Percentiles rank a stretch among this genome's conserved stretches.
These are phyloP conservation scores for Panicum hallii DNA, from an alignment of 202 grass and related monocot genomes.

Conservation along the genomic window DNA sequence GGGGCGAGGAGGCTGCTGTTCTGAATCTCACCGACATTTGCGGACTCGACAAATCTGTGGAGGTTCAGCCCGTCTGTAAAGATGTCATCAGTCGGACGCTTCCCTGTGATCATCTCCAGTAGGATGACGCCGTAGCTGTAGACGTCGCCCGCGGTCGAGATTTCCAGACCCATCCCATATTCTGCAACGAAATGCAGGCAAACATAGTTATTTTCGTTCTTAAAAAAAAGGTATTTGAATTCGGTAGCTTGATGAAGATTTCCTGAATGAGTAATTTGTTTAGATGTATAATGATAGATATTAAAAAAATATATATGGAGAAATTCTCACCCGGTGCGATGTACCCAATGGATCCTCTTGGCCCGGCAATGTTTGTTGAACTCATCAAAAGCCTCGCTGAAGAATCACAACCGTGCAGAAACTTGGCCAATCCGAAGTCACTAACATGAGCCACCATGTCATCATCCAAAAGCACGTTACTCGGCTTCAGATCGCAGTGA, in stretches of 20 bases:
- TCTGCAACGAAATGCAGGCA: neutral
- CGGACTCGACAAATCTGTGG: too few relatives aligned
- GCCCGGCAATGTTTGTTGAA: neutral
- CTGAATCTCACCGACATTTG: too few relatives aligned
- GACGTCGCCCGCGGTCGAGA: neutral
- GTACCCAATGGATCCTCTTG: constrained; percentile 8
- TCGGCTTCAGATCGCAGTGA: constrained; percentile 35
- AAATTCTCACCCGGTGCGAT: constrained; percentile 4
- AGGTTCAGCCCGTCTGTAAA: neutral
- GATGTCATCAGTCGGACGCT: neutral
- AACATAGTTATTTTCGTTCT: too few relatives aligned
- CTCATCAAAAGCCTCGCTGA: neutral
- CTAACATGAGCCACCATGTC: constrained; percentile 1
- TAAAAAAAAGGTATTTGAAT: too few relatives aligned
- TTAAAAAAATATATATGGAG: neutral
- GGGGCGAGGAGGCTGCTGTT: too few relatives aligned
- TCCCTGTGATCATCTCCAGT: neutral
- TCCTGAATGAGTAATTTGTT: too few relatives aligned
- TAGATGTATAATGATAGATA: too few relatives aligned
- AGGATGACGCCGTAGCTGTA: constrained; percentile 7
- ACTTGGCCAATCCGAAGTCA: constrained; percentile 1
- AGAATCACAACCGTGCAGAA: neutral
- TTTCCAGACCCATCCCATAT: neutral
- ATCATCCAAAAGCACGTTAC: constrained; percentile 10
- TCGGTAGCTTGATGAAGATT: too few relatives aligned